These are phyloP conservation scores for Trichosporon coremiiforme DNA, from an alignment of 1,284 basidiomycete species.

Conservation along the genomic window DNA sequence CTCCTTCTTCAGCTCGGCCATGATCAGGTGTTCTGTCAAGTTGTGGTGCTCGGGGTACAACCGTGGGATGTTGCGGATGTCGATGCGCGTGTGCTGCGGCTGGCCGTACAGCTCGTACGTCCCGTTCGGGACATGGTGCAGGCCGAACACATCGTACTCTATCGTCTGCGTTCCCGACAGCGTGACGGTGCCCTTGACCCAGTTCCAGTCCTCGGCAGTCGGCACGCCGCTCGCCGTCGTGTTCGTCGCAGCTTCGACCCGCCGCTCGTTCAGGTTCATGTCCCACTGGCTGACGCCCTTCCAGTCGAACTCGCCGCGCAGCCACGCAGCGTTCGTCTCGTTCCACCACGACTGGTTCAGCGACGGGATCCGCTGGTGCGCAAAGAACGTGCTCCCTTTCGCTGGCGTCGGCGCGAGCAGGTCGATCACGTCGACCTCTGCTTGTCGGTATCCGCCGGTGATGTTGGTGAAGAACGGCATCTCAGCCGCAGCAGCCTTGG, in stretches of 20 bases:
- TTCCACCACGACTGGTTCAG: slow-evolving; percentile 47
- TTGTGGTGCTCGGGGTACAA: slow-evolving; percentile 57
- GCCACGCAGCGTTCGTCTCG: slow-evolving; percentile 41
- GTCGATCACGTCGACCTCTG: slow-evolving; percentile 37
- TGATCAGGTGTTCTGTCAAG: too few species aligned
- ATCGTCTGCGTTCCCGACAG: slow-evolving; percentile 22
- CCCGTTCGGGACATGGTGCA: slow-evolving; percentile 76
- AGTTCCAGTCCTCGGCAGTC: slow-evolving; percentile 37
- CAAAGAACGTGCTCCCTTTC: slow-evolving; percentile 35
- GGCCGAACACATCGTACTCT: slow-evolving; percentile 59
- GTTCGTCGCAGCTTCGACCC: neutral
- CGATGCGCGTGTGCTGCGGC: slow-evolving; percentile 60
- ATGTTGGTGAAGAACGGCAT: slow-evolving; percentile 48
- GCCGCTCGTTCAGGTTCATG: slow-evolving; percentile 51
- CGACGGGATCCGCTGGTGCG: slow-evolving; percentile 35
- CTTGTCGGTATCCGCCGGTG: slow-evolving; percentile 54
- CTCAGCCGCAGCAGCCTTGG: slow-evolving; percentile 11
- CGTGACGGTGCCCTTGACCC: slow-evolving; percentile 45
- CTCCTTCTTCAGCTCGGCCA: slow-evolving; percentile 64
- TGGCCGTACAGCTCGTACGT: slow-evolving; percentile 74
- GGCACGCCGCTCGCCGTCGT: slow-evolving; percentile 3
- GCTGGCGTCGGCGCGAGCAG: slow-evolving; percentile 23
- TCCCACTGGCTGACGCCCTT: slow-evolving; percentile 39
- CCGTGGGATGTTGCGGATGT: slow-evolving; percentile 66
- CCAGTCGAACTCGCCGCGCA: slow-evolving; percentile 51